These are phyloP conservation scores for Boletus vermiculosoides DNA, from an alignment of 768 basidiomycete species.

Conservation along the genomic window DNA sequence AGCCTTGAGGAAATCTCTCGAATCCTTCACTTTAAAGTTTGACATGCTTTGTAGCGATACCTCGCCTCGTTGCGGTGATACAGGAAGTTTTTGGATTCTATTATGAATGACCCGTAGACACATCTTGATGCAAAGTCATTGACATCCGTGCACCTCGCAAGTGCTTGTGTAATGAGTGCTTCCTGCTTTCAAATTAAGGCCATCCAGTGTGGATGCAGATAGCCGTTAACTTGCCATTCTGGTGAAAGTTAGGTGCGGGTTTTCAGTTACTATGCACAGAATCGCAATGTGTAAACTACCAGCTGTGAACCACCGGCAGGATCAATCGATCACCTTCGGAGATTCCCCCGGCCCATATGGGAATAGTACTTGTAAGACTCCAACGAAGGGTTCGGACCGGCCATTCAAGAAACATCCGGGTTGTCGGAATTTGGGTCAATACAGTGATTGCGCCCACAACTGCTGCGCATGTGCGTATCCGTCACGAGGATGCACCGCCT, in stretches of 20 bases:
- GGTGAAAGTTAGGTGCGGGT: neutral
- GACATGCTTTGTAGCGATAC: slow-evolving; percentile 48
- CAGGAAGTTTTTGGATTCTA: neutral
- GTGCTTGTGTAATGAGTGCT: neutral
- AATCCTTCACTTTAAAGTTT: slow-evolving; percentile 7
- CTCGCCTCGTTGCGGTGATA: slow-evolving; percentile 54
- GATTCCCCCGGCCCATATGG: neutral
- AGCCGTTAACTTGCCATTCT: neutral
- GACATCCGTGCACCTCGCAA: neutral
- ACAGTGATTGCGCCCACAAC: slow-evolving; percentile 22
- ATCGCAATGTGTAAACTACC: neutral
- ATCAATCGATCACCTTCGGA: neutral
- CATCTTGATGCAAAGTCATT: neutral
- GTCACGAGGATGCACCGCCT: slow-evolving; percentile 26
- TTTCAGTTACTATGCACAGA: neutral
- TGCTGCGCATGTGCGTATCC: slow-evolving; percentile 17
- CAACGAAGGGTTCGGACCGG: neutral
- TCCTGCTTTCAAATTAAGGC: neutral
- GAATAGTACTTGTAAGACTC: neutral
- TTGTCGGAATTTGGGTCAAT: slow-evolving; percentile 1
- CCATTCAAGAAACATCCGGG: neutral
- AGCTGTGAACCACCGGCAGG: too few relatives aligned
- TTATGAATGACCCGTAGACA: neutral
- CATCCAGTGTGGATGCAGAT: neutral
- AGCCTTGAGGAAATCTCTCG: slow-evolving; percentile 16